Evolutionary conservation across 768 basidiomycete genomes (phyloP).

Genomic region (Boletus tylopilopsis): DNA sequence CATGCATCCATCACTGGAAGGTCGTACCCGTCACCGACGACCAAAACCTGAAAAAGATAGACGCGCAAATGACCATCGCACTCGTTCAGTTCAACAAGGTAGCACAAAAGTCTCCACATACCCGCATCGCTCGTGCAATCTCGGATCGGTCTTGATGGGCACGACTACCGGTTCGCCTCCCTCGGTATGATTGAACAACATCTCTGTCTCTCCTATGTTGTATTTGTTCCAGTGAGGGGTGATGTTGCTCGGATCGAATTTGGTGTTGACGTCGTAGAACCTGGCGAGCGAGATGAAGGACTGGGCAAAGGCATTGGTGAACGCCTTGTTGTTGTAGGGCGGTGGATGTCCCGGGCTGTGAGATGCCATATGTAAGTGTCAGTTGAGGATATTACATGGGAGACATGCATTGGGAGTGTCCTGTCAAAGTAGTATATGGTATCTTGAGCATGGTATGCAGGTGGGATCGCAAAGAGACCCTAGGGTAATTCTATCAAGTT

Average conservation of each 20-base stretch:
- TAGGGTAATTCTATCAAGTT: conserved; percentile 19
- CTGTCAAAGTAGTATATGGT: conserved; percentile 39
- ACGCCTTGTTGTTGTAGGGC: conserved; percentile 25
- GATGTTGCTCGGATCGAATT: conserved; percentile 13
- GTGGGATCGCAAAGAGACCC: conserved; percentile 32
- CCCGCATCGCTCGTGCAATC: conserved; percentile 7
- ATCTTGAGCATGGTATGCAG: conserved; percentile 33
- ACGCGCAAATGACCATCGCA: no score
- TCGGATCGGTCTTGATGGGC: conserved; percentile 4
- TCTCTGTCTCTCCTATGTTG: conserved; percentile 4
- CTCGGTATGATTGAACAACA: conserved; percentile 14
- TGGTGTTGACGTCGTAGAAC: conserved; percentile 21
- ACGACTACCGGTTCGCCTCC: neutral
- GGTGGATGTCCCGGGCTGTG: conserved; percentile 2
- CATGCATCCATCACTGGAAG: conserved; percentile 4
- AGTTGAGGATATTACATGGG: neutral
- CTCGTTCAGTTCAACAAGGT: no score
- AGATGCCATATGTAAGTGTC: no score
- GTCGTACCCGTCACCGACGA: conserved; percentile 4
- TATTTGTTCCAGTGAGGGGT: conserved; percentile 15
- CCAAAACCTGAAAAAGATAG: conserved; percentile 13
- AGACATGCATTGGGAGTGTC: neutral
- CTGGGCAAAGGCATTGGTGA: conserved; percentile 27
- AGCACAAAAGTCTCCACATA: conserved; percentile 1
- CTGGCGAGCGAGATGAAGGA: conserved; percentile 24